phyloP scores from a whole-genome alignment of 2,329 filamentous ascomycete species.

The Cytospora mali region DNA sequence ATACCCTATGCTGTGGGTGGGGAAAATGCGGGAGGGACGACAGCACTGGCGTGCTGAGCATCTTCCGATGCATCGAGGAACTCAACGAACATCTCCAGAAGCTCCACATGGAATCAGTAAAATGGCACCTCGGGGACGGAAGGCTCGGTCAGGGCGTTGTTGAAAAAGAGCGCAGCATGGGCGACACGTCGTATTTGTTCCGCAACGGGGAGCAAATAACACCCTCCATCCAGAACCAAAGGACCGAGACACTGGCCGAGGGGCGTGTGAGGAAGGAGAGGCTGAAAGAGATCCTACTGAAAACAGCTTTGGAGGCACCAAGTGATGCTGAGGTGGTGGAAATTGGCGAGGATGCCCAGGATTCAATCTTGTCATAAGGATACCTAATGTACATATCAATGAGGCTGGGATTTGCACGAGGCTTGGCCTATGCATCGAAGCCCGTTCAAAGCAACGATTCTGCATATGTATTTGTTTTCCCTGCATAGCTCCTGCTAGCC shows the following conservation, averaged over 20 bases:
- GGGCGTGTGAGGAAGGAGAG: neutral
- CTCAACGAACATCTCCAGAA: constrained; percentile 3
- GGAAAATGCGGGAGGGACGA: neutral
- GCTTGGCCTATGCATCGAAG: neutral
- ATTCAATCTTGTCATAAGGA: neutral
- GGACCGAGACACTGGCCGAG: neutral
- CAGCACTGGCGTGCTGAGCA: neutral
- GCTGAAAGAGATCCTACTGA: neutral
- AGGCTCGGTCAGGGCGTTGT: neutral
- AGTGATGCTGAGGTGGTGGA: neutral
- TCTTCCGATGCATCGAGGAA: neutral
- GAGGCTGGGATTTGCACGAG: no score
- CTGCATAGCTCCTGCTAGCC: neutral
- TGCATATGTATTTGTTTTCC: neutral
- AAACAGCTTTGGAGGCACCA: neutral
- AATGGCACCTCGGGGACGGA: constrained; percentile 13
- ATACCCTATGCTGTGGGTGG: constrained; percentile 2
- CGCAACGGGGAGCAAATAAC: neutral
- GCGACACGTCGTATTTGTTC: neutral
- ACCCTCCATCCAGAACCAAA: neutral
- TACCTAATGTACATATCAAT: neutral
- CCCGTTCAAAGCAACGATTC: neutral
- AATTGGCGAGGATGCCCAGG: neutral
- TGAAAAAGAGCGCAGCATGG: neutral
- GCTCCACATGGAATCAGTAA: neutral